Evolutionary conservation across 139 green algal species (phyloP).

Genomic region (Microglena sp.): DNA sequence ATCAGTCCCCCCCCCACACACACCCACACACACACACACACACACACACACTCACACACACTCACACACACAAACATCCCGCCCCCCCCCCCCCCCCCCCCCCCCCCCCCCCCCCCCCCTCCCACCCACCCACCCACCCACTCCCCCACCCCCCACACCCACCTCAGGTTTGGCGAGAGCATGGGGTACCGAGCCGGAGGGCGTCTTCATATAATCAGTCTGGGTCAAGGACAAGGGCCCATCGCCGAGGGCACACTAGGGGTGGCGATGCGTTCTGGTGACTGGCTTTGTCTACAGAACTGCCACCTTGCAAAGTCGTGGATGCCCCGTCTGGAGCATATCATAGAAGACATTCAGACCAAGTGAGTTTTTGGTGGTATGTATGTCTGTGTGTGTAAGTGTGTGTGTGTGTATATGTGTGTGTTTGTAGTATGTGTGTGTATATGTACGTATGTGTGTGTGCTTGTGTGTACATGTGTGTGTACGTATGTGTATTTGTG

Average conservation of each 20-base stretch:
- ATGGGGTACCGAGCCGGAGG: slow-evolving; percentile 42
- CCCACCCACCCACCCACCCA: too few species aligned
- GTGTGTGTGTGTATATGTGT: not conserved
- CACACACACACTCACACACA: slow-evolving; percentile 9
- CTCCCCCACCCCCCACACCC: not conserved
- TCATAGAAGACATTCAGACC: slow-evolving; percentile 25
- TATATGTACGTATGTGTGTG: not conserved
- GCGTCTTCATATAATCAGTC: slow-evolving; percentile 51
- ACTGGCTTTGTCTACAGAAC: slow-evolving; percentile 85
- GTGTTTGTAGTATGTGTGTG: not conserved
- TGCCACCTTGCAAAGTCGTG: slow-evolving; percentile 77
- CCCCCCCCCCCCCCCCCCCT: too few species aligned
- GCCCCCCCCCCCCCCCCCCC: too few species aligned
- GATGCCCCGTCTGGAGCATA: slow-evolving; percentile 53
- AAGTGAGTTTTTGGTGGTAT: not conserved
- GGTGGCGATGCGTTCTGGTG: slow-evolving; percentile 38
- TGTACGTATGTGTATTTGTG: not conserved
- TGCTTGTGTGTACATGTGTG: not conserved
- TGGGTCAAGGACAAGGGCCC: slow-evolving; percentile 69
- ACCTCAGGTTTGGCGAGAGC: slow-evolving; percentile 43
- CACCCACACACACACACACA: slow-evolving; percentile 2
- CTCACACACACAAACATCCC: not conserved
- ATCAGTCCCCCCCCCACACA: too few species aligned
- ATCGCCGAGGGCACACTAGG: slow-evolving; percentile 44
- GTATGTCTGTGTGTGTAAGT: not conserved